These are phyloP conservation scores for Suillus placidus DNA, from an alignment of 768 basidiomycete species.

Conservation along the genomic window DNA sequence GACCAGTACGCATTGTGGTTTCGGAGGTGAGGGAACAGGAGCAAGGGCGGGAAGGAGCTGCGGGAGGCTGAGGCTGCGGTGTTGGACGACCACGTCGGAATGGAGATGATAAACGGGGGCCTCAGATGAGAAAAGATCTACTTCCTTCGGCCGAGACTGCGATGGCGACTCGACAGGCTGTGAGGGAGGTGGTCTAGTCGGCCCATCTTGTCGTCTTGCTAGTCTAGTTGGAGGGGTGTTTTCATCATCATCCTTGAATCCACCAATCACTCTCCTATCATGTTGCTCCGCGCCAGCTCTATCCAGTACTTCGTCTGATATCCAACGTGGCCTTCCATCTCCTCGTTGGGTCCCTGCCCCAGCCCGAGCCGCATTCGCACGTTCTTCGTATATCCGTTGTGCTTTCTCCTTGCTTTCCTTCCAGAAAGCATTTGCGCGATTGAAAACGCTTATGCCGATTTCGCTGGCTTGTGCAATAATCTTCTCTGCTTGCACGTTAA, in stretches of 20 bases:
- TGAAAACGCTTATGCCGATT: conserved; percentile 83
- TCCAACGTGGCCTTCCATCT: conserved; percentile 62
- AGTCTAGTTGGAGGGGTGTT: conserved; percentile 18
- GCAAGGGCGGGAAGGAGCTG: conserved; percentile 13
- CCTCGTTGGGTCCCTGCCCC: conserved; percentile 21
- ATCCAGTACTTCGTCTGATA: conserved; percentile 48
- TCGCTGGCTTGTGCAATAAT: conserved; percentile 82
- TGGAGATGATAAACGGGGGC: conserved; percentile 46
- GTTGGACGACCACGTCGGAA: conserved; percentile 42
- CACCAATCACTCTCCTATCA: conserved; percentile 21
- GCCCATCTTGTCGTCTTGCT: conserved; percentile 9
- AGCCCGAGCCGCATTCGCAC: conserved; percentile 34
- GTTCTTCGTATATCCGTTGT: conserved; percentile 84
- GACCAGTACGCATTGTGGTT: conserved; percentile 38
- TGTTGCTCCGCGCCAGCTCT: conserved; percentile 22
- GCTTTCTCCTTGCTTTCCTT: conserved; percentile 79
- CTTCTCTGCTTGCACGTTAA: conserved; percentile 79
- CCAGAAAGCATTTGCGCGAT: conserved; percentile 84
- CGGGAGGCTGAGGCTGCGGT: conserved; percentile 20
- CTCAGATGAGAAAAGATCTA: conserved; percentile 39
- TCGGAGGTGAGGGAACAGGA: conserved; percentile 24
- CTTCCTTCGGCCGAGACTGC: conserved; percentile 18
- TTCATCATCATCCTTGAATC: conserved; percentile 44
- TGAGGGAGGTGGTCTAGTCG: conserved; percentile 19
- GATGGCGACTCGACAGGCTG: conserved; percentile 20